Base-by-base conservation (phyloP, 257 asterid genomes). In the Gentiana dahurica region DNA sequence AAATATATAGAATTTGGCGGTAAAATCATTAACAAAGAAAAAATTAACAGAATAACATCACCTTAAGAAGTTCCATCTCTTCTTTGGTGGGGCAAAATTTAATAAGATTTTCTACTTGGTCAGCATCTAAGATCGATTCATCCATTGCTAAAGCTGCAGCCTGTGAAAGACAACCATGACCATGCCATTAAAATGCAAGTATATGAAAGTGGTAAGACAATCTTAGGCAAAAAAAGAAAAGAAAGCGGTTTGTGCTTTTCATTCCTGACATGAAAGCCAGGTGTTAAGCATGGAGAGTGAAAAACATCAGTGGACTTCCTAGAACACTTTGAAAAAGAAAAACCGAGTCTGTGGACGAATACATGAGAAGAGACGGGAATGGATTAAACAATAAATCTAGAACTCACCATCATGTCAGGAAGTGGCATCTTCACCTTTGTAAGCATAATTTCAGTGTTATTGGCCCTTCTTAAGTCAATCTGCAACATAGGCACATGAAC, bases 381-480 rank as follows among this genome's bases (percentile, higher is more conserved):
- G 24, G 24, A 24, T 24, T 24, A 24, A 24, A 24, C 24, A 24
- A 24, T 55, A 54, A 53, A 49, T 58, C 50, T 63, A 35, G 49
- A 53, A 70, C 86, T 79, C 74, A 91, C 99, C 99, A 88, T 75
- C 95, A 92, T 92, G 77, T 92, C 97, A 49, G 99, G 95, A 73
- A 92, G 97, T 65, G 99, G 99, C 95, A 92, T 92, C 76, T 92
- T 92, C 70, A 92, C 99, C 72, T 92, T 92, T 39, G 99, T 88
- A 61, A 92, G 95, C 99, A 92, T 92, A 68, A 92, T 92, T 73
- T 92, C 99, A 50, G 97, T 88, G 73, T 92, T 92, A 75, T 88
- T 83, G 65, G 95, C 99, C 79, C 99, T 86, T 80, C 95, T 77
- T 60, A 92, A 82, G 80, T 92, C 99, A 82, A 92, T 47, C 99